A percentile compares a stretch with the other conserved stretches of the same genome.
These are phyloP conservation scores for Dioscorea zingiberensis DNA, from an alignment of 106 monocot species.

Conservation along the genomic window DNA sequence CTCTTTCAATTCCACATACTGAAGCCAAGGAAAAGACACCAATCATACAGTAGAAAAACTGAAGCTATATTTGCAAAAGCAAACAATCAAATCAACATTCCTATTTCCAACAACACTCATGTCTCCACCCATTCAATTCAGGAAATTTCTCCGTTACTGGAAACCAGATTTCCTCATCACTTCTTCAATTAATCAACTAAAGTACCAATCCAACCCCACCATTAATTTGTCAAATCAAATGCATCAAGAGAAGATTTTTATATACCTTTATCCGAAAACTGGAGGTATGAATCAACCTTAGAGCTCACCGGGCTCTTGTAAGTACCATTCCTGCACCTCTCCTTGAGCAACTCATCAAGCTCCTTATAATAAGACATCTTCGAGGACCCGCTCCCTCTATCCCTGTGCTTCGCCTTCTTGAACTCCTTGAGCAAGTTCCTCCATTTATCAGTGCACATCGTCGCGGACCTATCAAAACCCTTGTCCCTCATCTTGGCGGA, in stretches of 20 bases:
- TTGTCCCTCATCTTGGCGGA: slow-evolving; percentile 82
- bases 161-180: too few relatives aligned
- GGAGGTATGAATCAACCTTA: slow-evolving; percentile 79
- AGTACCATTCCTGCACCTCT: slow-evolving; percentile 48
- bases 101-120: too few relatives aligned
- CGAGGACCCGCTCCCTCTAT: slow-evolving; percentile 44
- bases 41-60: background rate
- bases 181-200: too few relatives aligned
- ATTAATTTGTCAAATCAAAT: too few relatives aligned
- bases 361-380: slow-evolving; percentile 96
- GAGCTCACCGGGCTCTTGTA: slow-evolving; percentile 24
- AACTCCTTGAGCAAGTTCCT: slow-evolving; percentile 94
- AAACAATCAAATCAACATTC: too few relatives aligned
- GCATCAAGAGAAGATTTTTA: too few relatives aligned
- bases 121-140: too few relatives aligned
- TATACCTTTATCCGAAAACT: slow-evolving; percentile 81
- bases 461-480: slow-evolving; percentile 84
- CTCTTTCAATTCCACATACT: background rate
- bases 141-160: too few relatives aligned
- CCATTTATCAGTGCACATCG: slow-evolving; percentile 99
- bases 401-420: slow-evolving; percentile 82
- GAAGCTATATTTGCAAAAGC: background rate
- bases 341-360: slow-evolving; percentile 86
- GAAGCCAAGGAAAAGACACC: background rate
- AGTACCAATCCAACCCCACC: too few relatives aligned